These are phyloP conservation scores for Colletotrichum chlorophyti DNA, from an alignment of 2,329 filamentous ascomycete species.

Conservation along the genomic window DNA sequence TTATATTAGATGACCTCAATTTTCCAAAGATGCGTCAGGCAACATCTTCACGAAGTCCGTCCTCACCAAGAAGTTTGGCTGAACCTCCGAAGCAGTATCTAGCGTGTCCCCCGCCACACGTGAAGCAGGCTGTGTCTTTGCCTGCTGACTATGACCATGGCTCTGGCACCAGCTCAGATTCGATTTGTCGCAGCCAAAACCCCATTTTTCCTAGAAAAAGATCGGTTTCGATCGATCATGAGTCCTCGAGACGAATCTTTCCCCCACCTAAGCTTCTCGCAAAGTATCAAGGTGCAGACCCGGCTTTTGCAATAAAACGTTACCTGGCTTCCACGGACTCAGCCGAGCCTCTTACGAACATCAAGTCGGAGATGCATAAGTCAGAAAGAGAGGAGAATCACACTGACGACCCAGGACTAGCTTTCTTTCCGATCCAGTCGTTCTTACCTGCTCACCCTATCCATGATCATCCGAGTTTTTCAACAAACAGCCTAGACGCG, in stretches of 20 bases:
- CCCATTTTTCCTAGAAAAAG: too few species aligned
- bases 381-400: too few species aligned
- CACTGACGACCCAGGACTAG: too few species aligned
- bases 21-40: neutral
- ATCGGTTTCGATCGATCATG: too few species aligned
- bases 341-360: neutral
- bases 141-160: neutral
- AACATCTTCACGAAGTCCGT: neutral
- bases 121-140: neutral
- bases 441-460: too few species aligned
- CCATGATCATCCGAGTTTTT: too few species aligned
- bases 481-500: too few species aligned
- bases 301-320: neutral
- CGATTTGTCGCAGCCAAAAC: too few species aligned
- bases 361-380: neutral
- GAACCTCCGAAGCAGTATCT: neutral
- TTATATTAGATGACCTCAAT: neutral
- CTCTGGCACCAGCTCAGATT: too few species aligned
- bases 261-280: too few species aligned
- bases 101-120: neutral
- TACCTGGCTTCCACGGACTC: neutral
- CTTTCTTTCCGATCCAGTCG: too few species aligned
- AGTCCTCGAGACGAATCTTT: too few species aligned
- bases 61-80: neutral
- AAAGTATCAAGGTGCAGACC: neutral